Conservation (phyloP, 768 basidiomycete genomes). For the Serpula lacrymans region DNA sequence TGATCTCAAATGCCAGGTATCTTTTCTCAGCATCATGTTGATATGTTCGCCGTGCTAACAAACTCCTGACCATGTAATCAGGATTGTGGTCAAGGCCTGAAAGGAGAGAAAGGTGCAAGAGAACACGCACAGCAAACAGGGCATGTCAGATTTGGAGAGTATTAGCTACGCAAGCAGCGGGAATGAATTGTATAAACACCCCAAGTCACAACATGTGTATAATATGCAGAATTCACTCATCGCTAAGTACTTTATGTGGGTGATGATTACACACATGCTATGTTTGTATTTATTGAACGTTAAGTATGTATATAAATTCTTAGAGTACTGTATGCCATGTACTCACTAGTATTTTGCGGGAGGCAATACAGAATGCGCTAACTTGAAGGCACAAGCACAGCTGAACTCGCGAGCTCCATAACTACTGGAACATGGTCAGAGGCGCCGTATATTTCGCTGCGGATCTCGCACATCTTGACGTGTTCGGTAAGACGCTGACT, state of each 20-base stretch:
- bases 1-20: conserved; percentile 84
- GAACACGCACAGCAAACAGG: conserved; percentile 86
- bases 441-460: conserved; percentile 81
- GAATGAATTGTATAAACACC: too few species aligned
- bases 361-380: too few species aligned
- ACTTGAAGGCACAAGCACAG: too few species aligned
- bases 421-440: conserved; percentile 84
- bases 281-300: too few species aligned
- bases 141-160: conserved; percentile 82
- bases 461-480: conserved; percentile 81
- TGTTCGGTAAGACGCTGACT: conserved; percentile 64
- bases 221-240: not conserved
- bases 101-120: conserved; percentile 92
- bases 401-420: conserved; percentile 60
- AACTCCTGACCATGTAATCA: conserved; percentile 25
- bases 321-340: too few species aligned
- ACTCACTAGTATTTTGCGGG: too few species aligned
- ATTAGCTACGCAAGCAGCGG: too few species aligned
- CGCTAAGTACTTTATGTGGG: too few species aligned
- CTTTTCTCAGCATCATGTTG: conserved; percentile 19
- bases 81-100: conserved; percentile 81
- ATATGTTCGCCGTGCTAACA: conserved; percentile 4
- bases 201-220: too few species aligned
- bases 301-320: too few species aligned
- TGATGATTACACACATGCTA: too few species aligned